Conservation (phyloP, 441 rosid species). For the Metrosideros polymorpha region DNA sequence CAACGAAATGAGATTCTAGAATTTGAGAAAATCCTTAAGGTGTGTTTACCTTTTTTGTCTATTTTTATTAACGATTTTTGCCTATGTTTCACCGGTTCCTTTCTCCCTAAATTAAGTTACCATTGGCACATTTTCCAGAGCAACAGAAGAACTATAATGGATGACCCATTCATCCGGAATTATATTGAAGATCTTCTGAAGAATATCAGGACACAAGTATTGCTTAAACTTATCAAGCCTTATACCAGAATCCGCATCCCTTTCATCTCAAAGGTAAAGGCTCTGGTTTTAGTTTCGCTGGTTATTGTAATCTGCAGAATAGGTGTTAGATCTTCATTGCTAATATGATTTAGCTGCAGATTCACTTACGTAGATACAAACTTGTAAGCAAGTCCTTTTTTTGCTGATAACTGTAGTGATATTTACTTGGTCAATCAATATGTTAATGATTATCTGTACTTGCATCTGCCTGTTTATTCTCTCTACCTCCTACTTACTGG, state of each 20-base stretch:
- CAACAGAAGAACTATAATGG: constrained; percentile 94
- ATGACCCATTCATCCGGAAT: constrained; percentile 90
- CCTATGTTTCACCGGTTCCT: background rate
- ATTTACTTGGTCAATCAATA: background rate
- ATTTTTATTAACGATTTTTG: background rate
- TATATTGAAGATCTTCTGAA: constrained; percentile 94
- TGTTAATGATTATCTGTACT: background rate
- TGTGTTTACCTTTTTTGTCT: constrained; percentile 7
- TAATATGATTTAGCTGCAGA: background rate
- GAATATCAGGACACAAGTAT: constrained; percentile 96
- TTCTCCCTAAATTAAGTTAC: background rate
- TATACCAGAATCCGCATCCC: constrained; percentile 94
- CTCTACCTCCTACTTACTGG: background rate
- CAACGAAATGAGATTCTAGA: constrained; percentile 95
- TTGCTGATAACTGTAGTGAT: background rate
- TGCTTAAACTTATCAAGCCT: constrained; percentile 95
- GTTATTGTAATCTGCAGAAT: background rate
- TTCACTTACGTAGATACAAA: background rate
- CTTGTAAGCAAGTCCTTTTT: background rate
- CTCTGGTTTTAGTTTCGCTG: background rate
- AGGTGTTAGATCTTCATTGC: background rate
- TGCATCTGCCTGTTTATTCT: background rate
- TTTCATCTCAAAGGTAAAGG: constrained; percentile 72
- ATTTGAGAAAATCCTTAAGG: constrained; percentile 98
- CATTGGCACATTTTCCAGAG: constrained; percentile 38